Percentiles rank a stretch among this genome's conserved stretches.
phyloP scores from a whole-genome alignment of 2,329 filamentous ascomycete species.

The Aspergillus ruber region DNA sequence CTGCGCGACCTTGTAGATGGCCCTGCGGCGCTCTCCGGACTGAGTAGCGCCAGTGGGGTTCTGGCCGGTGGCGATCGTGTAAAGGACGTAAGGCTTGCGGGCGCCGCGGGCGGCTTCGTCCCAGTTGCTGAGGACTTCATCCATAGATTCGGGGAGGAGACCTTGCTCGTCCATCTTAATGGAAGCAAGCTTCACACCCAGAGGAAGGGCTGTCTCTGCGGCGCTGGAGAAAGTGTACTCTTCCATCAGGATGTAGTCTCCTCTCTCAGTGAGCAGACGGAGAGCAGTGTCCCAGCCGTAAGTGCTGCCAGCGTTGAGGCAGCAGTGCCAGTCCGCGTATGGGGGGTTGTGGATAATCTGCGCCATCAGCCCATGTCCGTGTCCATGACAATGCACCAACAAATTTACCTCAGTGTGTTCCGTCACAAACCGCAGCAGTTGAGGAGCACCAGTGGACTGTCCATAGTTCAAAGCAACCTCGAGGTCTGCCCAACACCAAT shows the following conservation, averaged over 20 bases:
- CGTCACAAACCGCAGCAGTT: constrained; percentile 82
- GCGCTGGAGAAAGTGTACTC: constrained; percentile 84
- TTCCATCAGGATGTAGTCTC: constrained; percentile 77
- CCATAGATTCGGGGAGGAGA: constrained; percentile 55
- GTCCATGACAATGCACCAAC: background rate
- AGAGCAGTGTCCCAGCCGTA: constrained; percentile 76
- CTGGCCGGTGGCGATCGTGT: constrained; percentile 74
- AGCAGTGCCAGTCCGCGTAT: constrained; percentile 84
- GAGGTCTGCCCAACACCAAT: constrained; percentile 53
- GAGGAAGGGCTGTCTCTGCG: constrained; percentile 57
- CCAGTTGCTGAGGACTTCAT: constrained; percentile 60
- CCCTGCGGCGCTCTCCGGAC: constrained; percentile 57
- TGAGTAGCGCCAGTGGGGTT: constrained; percentile 89
- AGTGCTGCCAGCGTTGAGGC: constrained; percentile 79
- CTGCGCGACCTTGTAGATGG: constrained; percentile 69
- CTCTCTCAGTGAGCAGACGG: constrained; percentile 70
- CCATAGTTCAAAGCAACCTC: constrained; percentile 89
- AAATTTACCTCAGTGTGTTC: constrained; percentile 73
- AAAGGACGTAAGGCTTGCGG: constrained; percentile 61
- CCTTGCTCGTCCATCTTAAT: constrained; percentile 63
- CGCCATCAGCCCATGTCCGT: constrained; percentile 5
- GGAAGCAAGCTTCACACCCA: constrained; percentile 56
- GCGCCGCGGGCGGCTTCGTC: constrained; percentile 51
- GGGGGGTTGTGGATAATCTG: constrained; percentile 73
- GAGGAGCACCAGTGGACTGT: constrained; percentile 76